These are phyloP conservation scores for Starmerella floris DNA, from an alignment of 805 yeast species.

Conservation along the genomic window DNA sequence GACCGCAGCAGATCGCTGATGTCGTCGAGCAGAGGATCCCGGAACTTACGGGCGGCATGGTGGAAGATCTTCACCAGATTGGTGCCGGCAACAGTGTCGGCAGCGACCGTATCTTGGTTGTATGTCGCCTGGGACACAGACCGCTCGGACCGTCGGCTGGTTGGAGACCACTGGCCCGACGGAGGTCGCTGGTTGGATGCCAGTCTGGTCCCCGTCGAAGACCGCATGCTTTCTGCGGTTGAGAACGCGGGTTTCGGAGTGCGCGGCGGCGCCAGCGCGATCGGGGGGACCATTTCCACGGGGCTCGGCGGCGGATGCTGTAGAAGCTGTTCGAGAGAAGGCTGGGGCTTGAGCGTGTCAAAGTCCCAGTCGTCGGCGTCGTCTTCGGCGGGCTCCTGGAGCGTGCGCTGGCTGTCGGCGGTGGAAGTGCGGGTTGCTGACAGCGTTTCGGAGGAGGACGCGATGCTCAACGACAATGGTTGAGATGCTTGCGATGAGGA, in stretches of 20 bases:
- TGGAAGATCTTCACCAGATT: conserved; percentile 18
- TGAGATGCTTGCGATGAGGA: neutral
- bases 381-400: conserved; percentile 4
- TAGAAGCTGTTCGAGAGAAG: conserved; percentile 14
- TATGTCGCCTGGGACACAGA: neutral
- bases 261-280: neutral
- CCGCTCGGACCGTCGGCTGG: too few relatives aligned
- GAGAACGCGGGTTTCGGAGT: neutral
- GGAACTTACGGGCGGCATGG: conserved; percentile 21
- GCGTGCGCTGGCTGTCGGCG: neutral
- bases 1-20: conserved; percentile 19
- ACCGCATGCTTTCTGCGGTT: conserved; percentile 6
- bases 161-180: neutral
- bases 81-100: neutral
- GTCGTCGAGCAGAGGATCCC: conserved; percentile 21
- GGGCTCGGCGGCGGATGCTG: conserved; percentile 7
- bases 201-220: neutral
- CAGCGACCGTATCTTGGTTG: neutral
- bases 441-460: neutral
- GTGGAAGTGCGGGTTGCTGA: neutral
- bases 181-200: neutral
- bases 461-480: neutral
- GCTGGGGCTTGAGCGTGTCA: conserved; percentile 27
- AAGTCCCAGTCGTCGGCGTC: conserved; percentile 31
- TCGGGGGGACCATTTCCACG: conserved; percentile 1